These are phyloP conservation scores for Pinus taeda DNA, from an alignment of 75 land plant species.

Conservation along the genomic window DNA sequence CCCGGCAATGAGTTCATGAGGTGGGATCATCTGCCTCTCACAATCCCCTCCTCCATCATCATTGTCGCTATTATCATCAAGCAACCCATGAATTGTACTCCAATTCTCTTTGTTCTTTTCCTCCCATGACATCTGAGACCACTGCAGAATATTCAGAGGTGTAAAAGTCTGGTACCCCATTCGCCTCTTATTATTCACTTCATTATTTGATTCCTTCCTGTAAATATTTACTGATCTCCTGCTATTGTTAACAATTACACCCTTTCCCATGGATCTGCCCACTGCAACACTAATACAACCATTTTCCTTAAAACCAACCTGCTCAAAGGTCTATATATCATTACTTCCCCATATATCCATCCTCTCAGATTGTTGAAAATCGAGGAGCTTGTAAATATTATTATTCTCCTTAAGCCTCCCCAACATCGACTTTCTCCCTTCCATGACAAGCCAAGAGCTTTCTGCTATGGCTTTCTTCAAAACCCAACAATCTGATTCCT, in stretches of 20 bases:
- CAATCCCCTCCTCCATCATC: slow-evolving; percentile 18
- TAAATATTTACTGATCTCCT: neutral
- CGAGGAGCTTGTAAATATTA: neutral
- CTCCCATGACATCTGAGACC: slow-evolving; percentile 35
- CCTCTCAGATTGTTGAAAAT: neutral
- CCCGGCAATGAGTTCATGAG: slow-evolving; percentile 63
- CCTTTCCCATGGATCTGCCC: neutral
- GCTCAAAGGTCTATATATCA: neutral
- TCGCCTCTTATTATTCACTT: neutral
- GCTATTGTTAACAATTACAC: too few relatives aligned
- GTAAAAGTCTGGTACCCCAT: slow-evolving; percentile 38
- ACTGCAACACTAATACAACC: neutral
- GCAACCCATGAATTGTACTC: neutral
- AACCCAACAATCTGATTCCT: too few relatives aligned
- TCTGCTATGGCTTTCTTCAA: too few relatives aligned
- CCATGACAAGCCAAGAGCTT: too few relatives aligned
- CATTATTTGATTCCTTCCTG: neutral
- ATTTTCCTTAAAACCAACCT: neutral
- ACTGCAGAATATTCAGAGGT: slow-evolving; percentile 67
- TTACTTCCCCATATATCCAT: neutral
- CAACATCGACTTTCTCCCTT: neutral
- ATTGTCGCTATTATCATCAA: neutral
- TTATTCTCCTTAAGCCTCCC: neutral
- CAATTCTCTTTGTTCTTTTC: slow-evolving; percentile 7
- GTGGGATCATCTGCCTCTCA: slow-evolving; percentile 46